phyloP scores from a whole-genome alignment of 2,329 filamentous ascomycete genomes.

The Atkinsonella hypoxylon region DNA sequence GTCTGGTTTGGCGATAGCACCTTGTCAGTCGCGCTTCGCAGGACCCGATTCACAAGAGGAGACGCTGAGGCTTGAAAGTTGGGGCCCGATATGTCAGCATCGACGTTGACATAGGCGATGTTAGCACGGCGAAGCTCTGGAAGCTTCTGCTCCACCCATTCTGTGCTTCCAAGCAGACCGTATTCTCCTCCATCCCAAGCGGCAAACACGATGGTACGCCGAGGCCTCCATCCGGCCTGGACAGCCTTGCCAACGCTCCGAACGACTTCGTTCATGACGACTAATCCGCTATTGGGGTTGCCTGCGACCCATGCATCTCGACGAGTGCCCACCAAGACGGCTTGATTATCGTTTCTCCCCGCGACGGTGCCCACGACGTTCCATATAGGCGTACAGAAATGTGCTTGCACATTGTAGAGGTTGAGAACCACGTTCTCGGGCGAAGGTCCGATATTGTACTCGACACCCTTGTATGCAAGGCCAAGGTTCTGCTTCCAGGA shows the following conservation, averaged over 20 bases:
- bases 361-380: constrained; percentile 90
- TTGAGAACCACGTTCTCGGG: constrained; percentile 61
- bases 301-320: constrained; percentile 82
- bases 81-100: constrained; percentile 57
- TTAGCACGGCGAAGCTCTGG: constrained; percentile 65
- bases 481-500: constrained; percentile 61
- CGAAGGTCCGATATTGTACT: constrained; percentile 78
- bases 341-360: constrained; percentile 72
- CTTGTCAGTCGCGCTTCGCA: constrained; percentile 52
- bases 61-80: constrained; percentile 55
- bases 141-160: constrained; percentile 86
- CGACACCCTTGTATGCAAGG: constrained; percentile 64
- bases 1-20: constrained; percentile 69
- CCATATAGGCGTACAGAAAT: constrained; percentile 73
- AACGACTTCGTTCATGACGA: constrained; percentile 67
- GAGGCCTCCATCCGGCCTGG: constrained; percentile 44
- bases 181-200: constrained; percentile 80
- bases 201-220: constrained; percentile 83
- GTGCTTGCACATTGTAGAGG: constrained; percentile 68
- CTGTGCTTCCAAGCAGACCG: constrained; percentile 72
- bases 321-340: constrained; percentile 85
- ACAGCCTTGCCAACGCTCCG: constrained; percentile 62
- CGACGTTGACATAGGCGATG: constrained; percentile 78
- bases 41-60: constrained; percentile 61
- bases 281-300: constrained; percentile 77